Evolutionary conservation across 768 basidiomycete genomes (phyloP).

Genomic region (Trichaptum fuscoviolaceum): DNA sequence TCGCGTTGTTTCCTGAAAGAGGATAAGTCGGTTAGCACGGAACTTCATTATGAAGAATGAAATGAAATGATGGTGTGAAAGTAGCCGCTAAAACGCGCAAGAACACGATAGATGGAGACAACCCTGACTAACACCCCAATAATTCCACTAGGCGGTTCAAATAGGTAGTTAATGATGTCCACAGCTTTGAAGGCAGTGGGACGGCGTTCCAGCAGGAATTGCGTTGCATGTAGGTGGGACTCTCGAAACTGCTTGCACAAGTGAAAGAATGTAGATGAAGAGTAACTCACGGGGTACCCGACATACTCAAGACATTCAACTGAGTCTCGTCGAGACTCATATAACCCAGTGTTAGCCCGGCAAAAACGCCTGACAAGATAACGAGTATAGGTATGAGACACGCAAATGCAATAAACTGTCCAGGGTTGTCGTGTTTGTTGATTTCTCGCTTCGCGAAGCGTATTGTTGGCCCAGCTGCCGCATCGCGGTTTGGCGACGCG

Average conservation of each 20-base stretch:
- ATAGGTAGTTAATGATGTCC: neutral
- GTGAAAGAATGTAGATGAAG: conserved; percentile 5
- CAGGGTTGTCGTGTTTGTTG: neutral
- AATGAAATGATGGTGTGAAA: neutral
- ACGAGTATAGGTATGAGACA: conserved; percentile 82
- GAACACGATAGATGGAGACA: neutral
- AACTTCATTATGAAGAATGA: neutral
- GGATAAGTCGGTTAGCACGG: neutral
- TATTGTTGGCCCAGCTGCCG: neutral
- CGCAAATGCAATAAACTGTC: conserved; percentile 34
- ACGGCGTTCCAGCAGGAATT: neutral
- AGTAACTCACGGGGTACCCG: conserved; percentile 68
- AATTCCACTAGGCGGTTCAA: neutral
- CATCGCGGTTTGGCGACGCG: neutral
- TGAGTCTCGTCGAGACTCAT: conserved; percentile 93
- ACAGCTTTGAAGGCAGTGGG: neutral
- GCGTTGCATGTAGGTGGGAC: neutral
- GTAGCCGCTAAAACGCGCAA: neutral
- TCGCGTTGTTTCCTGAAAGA: conserved; percentile 59
- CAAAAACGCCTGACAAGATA: conserved; percentile 78
- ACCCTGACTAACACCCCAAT: neutral
- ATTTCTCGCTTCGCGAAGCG: neutral
- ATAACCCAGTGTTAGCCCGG: conserved; percentile 87
- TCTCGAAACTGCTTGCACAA: neutral
- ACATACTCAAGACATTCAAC: conserved; percentile 79